Percentiles rank a stretch among this genome's conserved stretches.
Conservation (phyloP, 176 grass and related monocot genomes). For the Zoysia pacifica region DNA sequence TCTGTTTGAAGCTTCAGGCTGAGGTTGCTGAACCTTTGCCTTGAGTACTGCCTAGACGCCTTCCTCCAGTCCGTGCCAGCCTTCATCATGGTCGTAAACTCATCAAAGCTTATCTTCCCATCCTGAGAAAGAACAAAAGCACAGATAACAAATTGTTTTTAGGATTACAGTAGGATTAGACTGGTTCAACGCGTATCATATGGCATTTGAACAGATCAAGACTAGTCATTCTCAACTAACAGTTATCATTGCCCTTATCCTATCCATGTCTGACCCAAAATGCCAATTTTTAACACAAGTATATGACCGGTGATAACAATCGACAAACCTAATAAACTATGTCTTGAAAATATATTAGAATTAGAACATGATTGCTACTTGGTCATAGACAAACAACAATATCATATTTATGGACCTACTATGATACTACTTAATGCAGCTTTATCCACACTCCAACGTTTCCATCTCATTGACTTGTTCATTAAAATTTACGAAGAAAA, state of each 20-base stretch:
- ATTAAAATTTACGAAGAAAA: slow-evolving; percentile 8
- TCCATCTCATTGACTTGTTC: neutral
- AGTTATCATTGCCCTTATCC: slow-evolving; percentile 4
- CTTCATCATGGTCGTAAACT: slow-evolving; percentile 84
- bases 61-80: slow-evolving; percentile 92
- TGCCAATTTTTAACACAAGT: slow-evolving; percentile 4
- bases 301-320: neutral
- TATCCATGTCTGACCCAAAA: neutral
- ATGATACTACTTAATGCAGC: slow-evolving; percentile 4
- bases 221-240: neutral
- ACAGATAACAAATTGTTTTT: slow-evolving; percentile 3
- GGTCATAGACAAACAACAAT: neutral
- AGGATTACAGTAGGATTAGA: slow-evolving; percentile 23
- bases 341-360: slow-evolving; percentile 18
- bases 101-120: slow-evolving; percentile 77
- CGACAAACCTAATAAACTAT: neutral
- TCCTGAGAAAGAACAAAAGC: slow-evolving; percentile 48
- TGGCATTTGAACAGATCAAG: slow-evolving; percentile 19
- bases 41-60: slow-evolving; percentile 82
- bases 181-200: neutral
- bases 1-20: slow-evolving; percentile 73
- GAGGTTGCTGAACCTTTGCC: slow-evolving; percentile 75
- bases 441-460: neutral
- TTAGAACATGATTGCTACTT: slow-evolving; percentile 13
- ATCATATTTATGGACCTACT: slow-evolving; percentile 27